These are phyloP conservation scores for Lentinula raphanica DNA, from an alignment of 768 basidiomycete genomes.

Conservation along the genomic window DNA sequence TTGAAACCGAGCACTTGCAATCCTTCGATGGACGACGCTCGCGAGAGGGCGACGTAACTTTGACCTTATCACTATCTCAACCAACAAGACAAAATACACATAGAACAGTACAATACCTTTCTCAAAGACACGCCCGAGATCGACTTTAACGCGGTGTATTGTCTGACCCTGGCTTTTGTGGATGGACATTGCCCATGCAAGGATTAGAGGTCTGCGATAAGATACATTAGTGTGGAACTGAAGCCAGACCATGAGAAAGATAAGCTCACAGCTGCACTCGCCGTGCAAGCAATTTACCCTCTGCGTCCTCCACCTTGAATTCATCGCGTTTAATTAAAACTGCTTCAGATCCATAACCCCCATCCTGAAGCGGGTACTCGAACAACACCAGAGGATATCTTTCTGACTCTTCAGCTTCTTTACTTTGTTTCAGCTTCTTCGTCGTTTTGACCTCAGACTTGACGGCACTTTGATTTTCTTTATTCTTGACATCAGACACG, in stretches of 20 bases:
- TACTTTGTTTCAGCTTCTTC: conserved; percentile 27
- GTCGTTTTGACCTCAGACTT: conserved; percentile 46
- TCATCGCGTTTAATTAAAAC: conserved; percentile 48
- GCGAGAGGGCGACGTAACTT: conserved; percentile 46
- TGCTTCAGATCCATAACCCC: conserved; percentile 26
- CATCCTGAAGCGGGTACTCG: conserved; percentile 7
- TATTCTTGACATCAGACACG: neutral
- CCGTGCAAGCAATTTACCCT: conserved; percentile 43
- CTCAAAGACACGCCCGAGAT: conserved; percentile 72
- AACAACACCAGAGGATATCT: conserved; percentile 8
- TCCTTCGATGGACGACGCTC: conserved; percentile 48
- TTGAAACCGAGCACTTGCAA: conserved; percentile 51
- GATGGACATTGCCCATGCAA: conserved; percentile 81
- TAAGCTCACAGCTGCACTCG: conserved; percentile 41
- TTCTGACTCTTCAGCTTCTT: neutral
- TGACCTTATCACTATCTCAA: conserved; percentile 26
- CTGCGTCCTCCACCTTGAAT: conserved; percentile 47
- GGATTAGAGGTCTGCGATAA: conserved; percentile 49
- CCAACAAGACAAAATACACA: neutral
- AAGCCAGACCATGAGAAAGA: neutral
- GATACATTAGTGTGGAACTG: neutral
- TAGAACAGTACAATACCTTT: conserved; percentile 35
- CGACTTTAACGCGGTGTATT: conserved; percentile 71
- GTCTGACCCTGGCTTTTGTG: conserved; percentile 85
- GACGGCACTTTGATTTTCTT: conserved; percentile 4